These are phyloP conservation scores for Eragrostis curvula DNA, from an alignment of 176 grass and related monocot genomes.

Conservation along the genomic window DNA sequence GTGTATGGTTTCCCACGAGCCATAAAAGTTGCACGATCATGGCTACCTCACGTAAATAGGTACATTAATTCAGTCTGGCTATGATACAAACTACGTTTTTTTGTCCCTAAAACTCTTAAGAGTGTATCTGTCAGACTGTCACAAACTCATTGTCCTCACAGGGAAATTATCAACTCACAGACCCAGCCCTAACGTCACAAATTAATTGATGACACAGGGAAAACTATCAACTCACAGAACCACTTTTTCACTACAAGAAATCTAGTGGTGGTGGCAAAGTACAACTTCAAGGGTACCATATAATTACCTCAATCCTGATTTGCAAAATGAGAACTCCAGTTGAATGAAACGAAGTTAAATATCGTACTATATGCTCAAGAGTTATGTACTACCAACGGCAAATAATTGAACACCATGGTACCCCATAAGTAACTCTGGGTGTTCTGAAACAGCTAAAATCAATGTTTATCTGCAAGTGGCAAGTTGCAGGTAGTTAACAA, in stretches of 20 bases:
- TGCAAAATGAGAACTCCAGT: background rate
- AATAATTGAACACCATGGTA: background rate
- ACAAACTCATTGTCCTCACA: background rate
- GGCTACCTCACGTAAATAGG: background rate
- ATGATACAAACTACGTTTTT: background rate
- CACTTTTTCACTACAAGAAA: constrained; percentile 9
- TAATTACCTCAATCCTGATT: background rate
- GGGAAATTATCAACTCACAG: background rate
- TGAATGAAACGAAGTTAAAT: too few species aligned
- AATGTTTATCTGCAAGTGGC: background rate
- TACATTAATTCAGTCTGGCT: background rate
- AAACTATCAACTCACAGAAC: background rate
- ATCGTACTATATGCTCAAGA: background rate
- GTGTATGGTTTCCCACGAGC: background rate
- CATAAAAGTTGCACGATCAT: background rate
- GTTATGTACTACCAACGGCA: background rate
- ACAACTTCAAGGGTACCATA: background rate
- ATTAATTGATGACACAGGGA: background rate
- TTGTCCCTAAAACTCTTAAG: background rate
- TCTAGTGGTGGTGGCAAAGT: background rate
- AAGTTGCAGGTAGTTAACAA: background rate
- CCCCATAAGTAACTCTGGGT: background rate
- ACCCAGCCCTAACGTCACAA: background rate
- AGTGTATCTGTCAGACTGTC: background rate
- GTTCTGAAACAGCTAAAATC: background rate